phyloP scores from a whole-genome alignment of 2,329 filamentous ascomycete genomes.

The Xylaria sp. region DNA sequence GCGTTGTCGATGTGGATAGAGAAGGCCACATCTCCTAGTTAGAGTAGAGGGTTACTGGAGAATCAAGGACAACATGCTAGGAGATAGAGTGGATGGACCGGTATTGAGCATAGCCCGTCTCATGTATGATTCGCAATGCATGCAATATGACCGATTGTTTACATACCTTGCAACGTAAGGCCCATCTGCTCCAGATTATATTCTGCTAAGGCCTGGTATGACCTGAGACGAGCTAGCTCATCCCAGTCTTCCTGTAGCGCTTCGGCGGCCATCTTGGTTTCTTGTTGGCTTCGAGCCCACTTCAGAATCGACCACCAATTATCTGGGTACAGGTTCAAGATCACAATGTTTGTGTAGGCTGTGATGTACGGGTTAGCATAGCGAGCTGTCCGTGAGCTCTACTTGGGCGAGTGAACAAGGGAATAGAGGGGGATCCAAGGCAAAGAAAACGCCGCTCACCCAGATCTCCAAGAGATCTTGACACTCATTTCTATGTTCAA shows the following conservation, averaged over 20 bases:
- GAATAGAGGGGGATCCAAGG: conserved; percentile 16
- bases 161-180: conserved; percentile 30
- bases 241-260: conserved; percentile 1
- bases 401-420: conserved; percentile 23
- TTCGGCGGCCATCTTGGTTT: conserved; percentile 29
- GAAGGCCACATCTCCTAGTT: neutral
- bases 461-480: neutral
- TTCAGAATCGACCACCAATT: neutral
- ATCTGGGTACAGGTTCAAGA: neutral
- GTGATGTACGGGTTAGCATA: neutral
- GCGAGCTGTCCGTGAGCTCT: conserved; percentile 13
- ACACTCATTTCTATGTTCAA: conserved; percentile 25
- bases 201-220: conserved; percentile 25
- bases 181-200: conserved; percentile 27
- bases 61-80: neutral
- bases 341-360: conserved; percentile 6
- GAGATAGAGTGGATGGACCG: neutral
- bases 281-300: conserved; percentile 1
- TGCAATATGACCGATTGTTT: neutral
- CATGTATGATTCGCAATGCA: neutral
- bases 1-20: neutral
- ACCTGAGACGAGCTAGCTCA: conserved; percentile 26
- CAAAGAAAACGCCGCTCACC: conserved; percentile 6
- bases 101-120: neutral
- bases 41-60: neutral